A percentile compares a stretch with the other conserved stretches of the same genome.
phyloP scores from a whole-genome alignment of 306 rosid species.

The Pyrus pyrifolia region DNA sequence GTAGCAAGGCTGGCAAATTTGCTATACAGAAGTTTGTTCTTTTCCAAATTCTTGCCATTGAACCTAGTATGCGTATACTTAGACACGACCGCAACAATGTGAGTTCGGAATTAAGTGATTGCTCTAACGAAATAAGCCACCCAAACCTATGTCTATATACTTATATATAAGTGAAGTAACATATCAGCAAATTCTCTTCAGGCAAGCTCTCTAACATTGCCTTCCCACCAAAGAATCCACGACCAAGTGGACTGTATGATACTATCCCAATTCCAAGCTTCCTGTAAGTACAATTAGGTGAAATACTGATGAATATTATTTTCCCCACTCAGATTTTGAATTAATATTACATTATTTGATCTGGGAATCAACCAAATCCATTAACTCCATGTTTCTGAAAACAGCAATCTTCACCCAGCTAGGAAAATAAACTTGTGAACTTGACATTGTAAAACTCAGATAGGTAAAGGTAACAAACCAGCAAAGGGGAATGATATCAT shows the following conservation, averaged over 20 bases:
- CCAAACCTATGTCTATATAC: too few species aligned
- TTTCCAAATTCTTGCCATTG: conserved; percentile 56
- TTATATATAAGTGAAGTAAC: neutral
- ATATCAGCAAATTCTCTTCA: conserved; percentile 48
- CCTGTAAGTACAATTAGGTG: conserved; percentile 16
- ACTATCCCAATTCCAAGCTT: conserved; percentile 72
- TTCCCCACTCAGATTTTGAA: neutral
- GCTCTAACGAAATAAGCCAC: neutral
- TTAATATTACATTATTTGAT: too few species aligned
- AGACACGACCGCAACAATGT: conserved; percentile 1
- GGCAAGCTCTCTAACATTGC: conserved; percentile 52
- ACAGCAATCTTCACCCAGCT: too few species aligned
- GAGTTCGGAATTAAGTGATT: neutral
- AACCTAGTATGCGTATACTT: conserved; percentile 60
- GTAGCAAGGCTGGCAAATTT: conserved; percentile 41
- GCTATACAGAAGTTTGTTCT: conserved; percentile 44
- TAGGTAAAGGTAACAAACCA: conserved; percentile 24
- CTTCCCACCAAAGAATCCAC: conserved; percentile 71
- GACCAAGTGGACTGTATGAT: conserved; percentile 66
- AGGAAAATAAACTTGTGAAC: neutral
- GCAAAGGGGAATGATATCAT: conserved; percentile 61
- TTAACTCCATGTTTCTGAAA: neutral
- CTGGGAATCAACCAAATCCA: neutral
- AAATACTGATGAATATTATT: neutral
- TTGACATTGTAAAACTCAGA: neutral